Percentiles rank a stretch among this genome's conserved stretches.
Evolutionary conservation across 1,284 basidiomycete genomes (phyloP).

Genomic region (Melampsora occidentalis): DNA sequence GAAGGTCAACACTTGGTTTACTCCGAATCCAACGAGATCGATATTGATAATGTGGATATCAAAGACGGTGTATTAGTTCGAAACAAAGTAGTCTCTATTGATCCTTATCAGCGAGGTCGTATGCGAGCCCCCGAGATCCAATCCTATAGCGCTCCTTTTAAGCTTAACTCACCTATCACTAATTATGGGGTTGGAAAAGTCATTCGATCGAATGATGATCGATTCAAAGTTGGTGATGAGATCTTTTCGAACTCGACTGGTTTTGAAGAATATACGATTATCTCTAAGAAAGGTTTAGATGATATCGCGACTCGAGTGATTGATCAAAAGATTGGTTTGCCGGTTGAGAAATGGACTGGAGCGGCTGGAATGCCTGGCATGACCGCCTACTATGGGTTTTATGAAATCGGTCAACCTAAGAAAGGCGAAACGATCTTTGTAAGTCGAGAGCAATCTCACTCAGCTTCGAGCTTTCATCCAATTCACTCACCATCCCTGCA

Average conservation of each 20-base stretch:
- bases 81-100: slow-evolving; percentile 42
- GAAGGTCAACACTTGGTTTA: slow-evolving; percentile 4
- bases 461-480: neutral
- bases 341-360: slow-evolving; percentile 45
- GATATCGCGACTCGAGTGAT: neutral
- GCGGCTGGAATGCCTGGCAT: slow-evolving; percentile 52
- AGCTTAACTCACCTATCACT: neutral
- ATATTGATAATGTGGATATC: slow-evolving; percentile 39
- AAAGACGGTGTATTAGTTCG: slow-evolving; percentile 33
- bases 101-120: slow-evolving; percentile 45
- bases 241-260: neutral
- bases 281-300: slow-evolving; percentile 5
- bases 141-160: neutral
- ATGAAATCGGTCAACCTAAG: neutral
- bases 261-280: neutral
- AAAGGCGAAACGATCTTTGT: slow-evolving; percentile 45
- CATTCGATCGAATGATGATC: neutral
- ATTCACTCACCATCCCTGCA: neutral
- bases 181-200: slow-evolving; percentile 1
- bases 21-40: slow-evolving; percentile 24
- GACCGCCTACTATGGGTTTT: slow-evolving; percentile 45
- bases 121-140: slow-evolving; percentile 6
- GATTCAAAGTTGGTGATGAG: neutral
- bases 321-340: neutral
- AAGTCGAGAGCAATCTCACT: neutral